Evolutionary conservation across 2,329 filamentous ascomycete species (phyloP), one percentile per base, ranked within the genome.

Genomic region (Trichophaea hybrida): DNA sequence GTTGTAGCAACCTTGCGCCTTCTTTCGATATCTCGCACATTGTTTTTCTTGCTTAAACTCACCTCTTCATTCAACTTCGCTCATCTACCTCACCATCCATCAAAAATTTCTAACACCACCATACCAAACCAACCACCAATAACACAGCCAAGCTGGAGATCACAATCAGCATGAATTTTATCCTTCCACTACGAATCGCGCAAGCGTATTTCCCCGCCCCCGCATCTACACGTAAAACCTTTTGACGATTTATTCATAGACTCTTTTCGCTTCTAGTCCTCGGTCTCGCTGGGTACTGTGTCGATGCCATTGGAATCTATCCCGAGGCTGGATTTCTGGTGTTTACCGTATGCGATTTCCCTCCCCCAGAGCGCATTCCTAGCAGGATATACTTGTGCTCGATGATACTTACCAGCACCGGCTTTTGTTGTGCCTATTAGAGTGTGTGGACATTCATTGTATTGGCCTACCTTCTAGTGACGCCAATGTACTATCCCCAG

Each of bases 401-500:
- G 57, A 12, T 38, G 24, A 32, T 7, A 38, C 58, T 17, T 8
- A 24, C 24, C 24, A 24, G 24, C 24, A 24, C 24, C 24, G 24
- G 24, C 24, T 24, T 24, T 24, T 24, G 1, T 24, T 24, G 24
- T 3, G 24, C 24, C 24, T 24, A 34, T 61, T 40, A 65, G 64
- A 57, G 60, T 35, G 57, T 66, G 34, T 65, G 64, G 64, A 64
- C 64, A 7, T 63, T 63, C 38, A 8, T 66, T 2, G 61, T 63
- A 7, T 55, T 66, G 15, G 61, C 57, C 24, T 66, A 66, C 34
- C 61, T 66, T 17, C 56, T 63, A 50, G 51, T 61, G 48, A 63
- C 64, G 15, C 64, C 64, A 40, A 65, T 64, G 63, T 66, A 61
- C 53, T 60, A 60, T 46, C 64, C 64, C 15, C 53, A 62, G 13